These are phyloP conservation scores for Triticum monococcum DNA, from an alignment of 176 grass and related monocot genomes.

Conservation along the genomic window DNA sequence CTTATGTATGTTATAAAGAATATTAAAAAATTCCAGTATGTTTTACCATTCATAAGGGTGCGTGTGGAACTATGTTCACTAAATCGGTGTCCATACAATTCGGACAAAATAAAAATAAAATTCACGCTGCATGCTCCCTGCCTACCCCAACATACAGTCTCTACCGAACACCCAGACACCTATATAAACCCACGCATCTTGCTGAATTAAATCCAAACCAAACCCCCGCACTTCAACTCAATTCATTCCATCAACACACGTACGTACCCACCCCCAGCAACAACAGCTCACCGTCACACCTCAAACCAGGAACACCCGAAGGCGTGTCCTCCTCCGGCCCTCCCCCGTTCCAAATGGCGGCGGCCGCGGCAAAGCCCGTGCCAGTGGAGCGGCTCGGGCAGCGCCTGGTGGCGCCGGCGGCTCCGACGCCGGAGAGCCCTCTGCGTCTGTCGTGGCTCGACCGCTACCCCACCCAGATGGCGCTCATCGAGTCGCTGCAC, in stretches of 20 bases:
- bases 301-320: background rate
- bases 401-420: constrained; percentile 57
- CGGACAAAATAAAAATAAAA: no score
- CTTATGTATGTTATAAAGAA: no score
- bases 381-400: constrained; percentile 61
- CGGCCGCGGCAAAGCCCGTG: constrained; percentile 38
- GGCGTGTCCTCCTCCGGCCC: background rate
- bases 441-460: constrained; percentile 93
- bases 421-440: constrained; percentile 42
- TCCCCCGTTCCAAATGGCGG: background rate
- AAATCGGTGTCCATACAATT: no score
- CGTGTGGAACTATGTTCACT: no score
- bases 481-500: constrained; percentile 93
- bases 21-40: no score
- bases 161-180: background rate
- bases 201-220: background rate
- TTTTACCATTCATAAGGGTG: no score
- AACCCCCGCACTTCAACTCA: background rate
- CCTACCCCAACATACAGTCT: no score
- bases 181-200: constrained; percentile 9
- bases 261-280: background rate
- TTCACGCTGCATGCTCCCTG: no score
- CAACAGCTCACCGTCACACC: constrained; percentile 14
- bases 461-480: constrained; percentile 94
- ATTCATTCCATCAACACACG: background rate